Conservation (phyloP, 805 yeast genomes). For the Yarrowia keelungensis region DNA sequence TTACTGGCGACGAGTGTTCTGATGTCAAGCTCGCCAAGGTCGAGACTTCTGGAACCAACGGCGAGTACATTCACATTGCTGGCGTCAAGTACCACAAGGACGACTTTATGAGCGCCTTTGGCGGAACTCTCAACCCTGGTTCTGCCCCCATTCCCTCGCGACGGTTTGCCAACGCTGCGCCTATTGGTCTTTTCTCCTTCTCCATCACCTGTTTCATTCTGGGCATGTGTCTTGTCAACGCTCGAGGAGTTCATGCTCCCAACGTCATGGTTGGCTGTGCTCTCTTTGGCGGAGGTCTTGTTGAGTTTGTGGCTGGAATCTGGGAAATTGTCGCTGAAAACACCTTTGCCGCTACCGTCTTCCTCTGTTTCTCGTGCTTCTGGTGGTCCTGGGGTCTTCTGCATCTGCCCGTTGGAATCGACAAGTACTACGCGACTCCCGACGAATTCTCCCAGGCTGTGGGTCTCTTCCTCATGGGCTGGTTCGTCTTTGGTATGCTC, state of each 20-base stretch:
- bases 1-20: constrained; percentile 4
- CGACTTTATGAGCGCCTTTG: constrained; percentile 68
- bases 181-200: constrained; percentile 65
- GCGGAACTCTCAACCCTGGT: constrained; percentile 37
- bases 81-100: constrained; percentile 64
- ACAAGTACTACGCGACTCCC: constrained; percentile 52
- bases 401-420: constrained; percentile 59
- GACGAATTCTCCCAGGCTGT: constrained; percentile 53
- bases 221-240: constrained; percentile 59
- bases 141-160: constrained; percentile 51
- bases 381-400: constrained; percentile 72
- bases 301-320: constrained; percentile 67
- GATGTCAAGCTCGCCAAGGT: constrained; percentile 42
- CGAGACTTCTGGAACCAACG: constrained; percentile 56
- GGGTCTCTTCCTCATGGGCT: constrained; percentile 66
- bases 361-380: constrained; percentile 60
- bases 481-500: constrained; percentile 68
- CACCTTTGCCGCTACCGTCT: constrained; percentile 65
- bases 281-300: constrained; percentile 65
- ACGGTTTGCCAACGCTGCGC: constrained; percentile 67
- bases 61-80: constrained; percentile 70
- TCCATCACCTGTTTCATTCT: constrained; percentile 67
- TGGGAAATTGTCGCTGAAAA: constrained; percentile 70
- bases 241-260: constrained; percentile 62
- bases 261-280: constrained; percentile 66